Percentiles rank a stretch among this genome's conserved stretches.
phyloP scores from a whole-genome alignment of 805 yeast genomes.

The Diddensiella santjacobensis region DNA sequence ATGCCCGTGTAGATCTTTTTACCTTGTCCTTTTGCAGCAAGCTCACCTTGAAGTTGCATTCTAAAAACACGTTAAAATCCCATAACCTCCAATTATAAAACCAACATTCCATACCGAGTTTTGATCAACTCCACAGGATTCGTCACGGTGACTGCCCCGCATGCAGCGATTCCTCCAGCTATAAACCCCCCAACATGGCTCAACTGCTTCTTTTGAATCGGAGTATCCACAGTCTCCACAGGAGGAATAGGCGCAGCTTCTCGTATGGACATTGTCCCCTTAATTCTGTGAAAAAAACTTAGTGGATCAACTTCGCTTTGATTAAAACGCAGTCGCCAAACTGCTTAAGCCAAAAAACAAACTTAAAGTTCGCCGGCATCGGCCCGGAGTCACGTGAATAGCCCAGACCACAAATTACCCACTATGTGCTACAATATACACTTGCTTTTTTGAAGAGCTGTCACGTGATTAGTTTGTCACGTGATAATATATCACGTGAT shows the following conservation, averaged over 20 bases:
- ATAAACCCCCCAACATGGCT: constrained; percentile 69
- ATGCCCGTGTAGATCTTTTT: constrained; percentile 73
- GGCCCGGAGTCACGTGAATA: no score
- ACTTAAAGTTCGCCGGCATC: no score
- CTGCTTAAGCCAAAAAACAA: no score
- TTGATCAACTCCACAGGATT: constrained; percentile 94
- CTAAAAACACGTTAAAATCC: constrained; percentile 34
- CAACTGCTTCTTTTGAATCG: constrained; percentile 16
- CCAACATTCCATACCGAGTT: constrained; percentile 45
- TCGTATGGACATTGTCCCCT: not conserved
- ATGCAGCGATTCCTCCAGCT: constrained; percentile 93
- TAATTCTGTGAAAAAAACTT: no score
- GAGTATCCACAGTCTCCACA: not conserved
- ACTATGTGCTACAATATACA: no score
- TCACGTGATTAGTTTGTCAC: no score
- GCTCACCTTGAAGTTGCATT: constrained; percentile 96
- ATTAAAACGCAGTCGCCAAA: no score
- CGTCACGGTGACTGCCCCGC: constrained; percentile 96
- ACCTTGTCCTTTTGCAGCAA: constrained; percentile 48
- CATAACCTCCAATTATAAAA: not conserved
- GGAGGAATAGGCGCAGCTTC: not conserved
- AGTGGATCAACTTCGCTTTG: no score
- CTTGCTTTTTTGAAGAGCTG: no score
- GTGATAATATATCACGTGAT: no score
- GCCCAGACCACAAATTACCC: no score